Evolutionary conservation across 495 filamentous ascomycete species (phyloP), one percentile per base, ranked within the genome.

Genomic region (Tirmania nivea): DNA sequence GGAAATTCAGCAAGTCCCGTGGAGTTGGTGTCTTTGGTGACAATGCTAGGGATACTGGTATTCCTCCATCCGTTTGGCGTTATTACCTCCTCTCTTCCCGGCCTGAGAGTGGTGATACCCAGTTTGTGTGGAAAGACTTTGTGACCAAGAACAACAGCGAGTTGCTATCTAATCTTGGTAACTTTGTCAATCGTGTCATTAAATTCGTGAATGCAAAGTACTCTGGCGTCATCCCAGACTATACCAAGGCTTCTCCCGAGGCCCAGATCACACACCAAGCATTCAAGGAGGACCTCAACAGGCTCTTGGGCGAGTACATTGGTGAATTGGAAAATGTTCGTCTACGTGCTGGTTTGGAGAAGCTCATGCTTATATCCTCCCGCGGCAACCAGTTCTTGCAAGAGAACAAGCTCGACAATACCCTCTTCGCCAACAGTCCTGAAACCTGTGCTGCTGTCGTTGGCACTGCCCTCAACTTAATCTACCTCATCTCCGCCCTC

Each of bases 1-100:
- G 85, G 49, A 97, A 97, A 63, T 97, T 97, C 71, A 89, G 83
- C 61, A 95, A 95, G 67, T 92, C 85, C 48, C 73, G 85, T 54
- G 80, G 80, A 35, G 74, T 94, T 12, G 88, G 88, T 60, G 89
- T 95, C 3, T 95, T 95, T 65, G 88, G 88, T 21, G 83, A 83
- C 64, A 82, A 79, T 63, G 90, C 85, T 16, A 81, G 81, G 66
- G 80, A 93, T 45, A 95, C 87, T 6, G 86, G 86, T n/a, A 72
- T 97, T 34, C 72, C 80, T 8, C 69, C 85, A 5, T 83, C 88
- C 52, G 84, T 96, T 31, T 95, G 87, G 86, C 75, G 89, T 39
- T 95, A 93, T 68, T 96, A 87, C 71, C 75, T 96, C 48, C 72
- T 96, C 17, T 79, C 83, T 55, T 82, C 83, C 65, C 80, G 89